These are phyloP conservation scores for Sarocladium strictum DNA, from an alignment of 2,329 filamentous ascomycete genomes.

Conservation along the genomic window DNA sequence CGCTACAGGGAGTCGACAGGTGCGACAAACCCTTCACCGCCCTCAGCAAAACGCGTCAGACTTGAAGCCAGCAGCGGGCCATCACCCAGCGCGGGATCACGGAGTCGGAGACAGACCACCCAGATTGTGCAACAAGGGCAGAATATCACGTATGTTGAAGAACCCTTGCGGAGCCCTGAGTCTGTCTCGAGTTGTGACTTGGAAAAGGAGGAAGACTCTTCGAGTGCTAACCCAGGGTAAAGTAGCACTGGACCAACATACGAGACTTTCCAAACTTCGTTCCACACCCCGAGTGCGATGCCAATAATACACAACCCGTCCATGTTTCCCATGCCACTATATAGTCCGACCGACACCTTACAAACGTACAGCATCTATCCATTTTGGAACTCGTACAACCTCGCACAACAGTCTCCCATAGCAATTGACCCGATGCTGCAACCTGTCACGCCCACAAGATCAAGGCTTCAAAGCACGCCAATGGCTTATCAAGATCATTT, in stretches of 20 bases:
- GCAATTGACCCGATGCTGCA: background rate
- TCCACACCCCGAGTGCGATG: background rate
- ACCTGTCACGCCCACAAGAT: background rate
- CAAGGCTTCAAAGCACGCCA: background rate
- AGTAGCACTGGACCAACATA: background rate
- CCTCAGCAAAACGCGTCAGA: background rate
- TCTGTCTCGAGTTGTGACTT: background rate
- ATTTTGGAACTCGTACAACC: background rate
- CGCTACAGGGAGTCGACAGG: background rate
- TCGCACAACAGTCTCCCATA: background rate
- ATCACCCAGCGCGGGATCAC: background rate
- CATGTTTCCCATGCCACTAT: background rate
- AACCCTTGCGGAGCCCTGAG: background rate
- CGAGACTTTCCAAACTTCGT: background rate
- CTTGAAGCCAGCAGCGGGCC: background rate
- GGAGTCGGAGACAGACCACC: background rate
- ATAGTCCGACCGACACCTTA: background rate
- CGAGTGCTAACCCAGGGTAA: background rate
- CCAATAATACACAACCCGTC: background rate
- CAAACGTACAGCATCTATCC: background rate
- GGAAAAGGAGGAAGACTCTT: background rate
- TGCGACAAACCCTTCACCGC: background rate
- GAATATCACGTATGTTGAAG: conserved; percentile 3
- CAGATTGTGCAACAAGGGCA: background rate
- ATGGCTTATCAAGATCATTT: background rate